phyloP scores from a whole-genome alignment of 139 green algal genomes.

The Astrephomene gubernaculifera region DNA sequence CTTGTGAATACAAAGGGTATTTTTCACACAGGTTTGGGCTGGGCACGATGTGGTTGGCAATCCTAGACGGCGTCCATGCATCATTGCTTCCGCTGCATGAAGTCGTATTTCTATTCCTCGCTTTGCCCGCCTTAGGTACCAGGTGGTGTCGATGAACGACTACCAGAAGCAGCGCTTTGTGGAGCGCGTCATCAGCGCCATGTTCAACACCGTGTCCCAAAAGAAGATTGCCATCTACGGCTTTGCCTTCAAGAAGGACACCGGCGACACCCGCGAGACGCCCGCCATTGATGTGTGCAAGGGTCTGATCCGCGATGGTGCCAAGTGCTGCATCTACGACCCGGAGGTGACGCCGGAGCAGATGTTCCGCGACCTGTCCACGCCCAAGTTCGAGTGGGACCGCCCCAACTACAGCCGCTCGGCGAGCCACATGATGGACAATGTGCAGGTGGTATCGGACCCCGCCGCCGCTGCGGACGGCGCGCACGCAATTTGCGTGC shows the following conservation, averaged over 20 bases:
- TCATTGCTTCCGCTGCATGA: too few relatives aligned
- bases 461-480: constrained; percentile 78
- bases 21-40: too few relatives aligned
- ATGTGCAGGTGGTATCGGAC: constrained; percentile 63
- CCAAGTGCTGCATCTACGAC: constrained; percentile 89
- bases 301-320: constrained; percentile 82
- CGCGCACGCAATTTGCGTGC: constrained; percentile 89
- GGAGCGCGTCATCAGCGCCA: constrained; percentile 91
- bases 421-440: constrained; percentile 64
- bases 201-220: constrained; percentile 99
- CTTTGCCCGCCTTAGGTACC: constrained; percentile 21
- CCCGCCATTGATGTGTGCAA: constrained; percentile 98
- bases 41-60: too few relatives aligned
- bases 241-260: constrained; percentile 99
- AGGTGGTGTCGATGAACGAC: constrained; percentile 97
- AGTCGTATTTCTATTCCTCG: too few relatives aligned
- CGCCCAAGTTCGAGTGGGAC: constrained; percentile 95
- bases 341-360: constrained; percentile 88
- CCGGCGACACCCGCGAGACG: constrained; percentile 97
- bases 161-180: constrained; percentile 99
- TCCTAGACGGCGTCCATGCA: too few relatives aligned
- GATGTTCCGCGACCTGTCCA: constrained; percentile 88
- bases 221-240: constrained; percentile 98
- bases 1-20: too few relatives aligned
- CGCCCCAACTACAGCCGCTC: constrained; percentile 76